Evolutionary conservation across 2,329 filamentous ascomycete genomes (phyloP).

Genomic region (Alternaria hordeiaustralica): DNA sequence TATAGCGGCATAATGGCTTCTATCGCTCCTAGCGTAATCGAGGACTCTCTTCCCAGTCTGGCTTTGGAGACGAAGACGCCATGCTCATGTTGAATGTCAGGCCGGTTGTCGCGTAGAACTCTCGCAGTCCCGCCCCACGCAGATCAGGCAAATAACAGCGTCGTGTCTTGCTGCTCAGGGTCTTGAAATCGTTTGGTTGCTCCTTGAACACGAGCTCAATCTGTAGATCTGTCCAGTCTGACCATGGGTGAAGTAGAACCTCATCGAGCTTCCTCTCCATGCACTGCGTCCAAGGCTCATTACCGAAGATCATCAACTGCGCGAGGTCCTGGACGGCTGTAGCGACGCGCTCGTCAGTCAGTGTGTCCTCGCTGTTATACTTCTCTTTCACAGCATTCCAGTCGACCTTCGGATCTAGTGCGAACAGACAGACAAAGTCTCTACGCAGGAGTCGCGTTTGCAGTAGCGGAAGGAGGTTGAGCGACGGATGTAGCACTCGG

Average conservation of each 20-base stretch:
- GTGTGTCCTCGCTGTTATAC: not conserved
- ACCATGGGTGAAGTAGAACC: not conserved
- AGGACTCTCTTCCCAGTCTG: fast-evolving
- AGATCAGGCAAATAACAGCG: not conserved
- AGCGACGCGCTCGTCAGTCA: not conserved
- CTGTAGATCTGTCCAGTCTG: not conserved
- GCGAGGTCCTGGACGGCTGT: not conserved
- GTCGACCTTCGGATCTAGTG: not conserved
- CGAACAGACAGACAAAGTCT: fast-evolving
- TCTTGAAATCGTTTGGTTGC: not conserved
- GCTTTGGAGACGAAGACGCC: not conserved
- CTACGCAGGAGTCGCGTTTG: fast-evolving
- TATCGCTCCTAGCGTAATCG: not conserved
- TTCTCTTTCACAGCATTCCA: not conserved
- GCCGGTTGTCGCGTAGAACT: not conserved
- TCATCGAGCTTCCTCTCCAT: not conserved
- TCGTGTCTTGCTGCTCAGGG: not conserved
- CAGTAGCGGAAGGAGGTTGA: not conserved
- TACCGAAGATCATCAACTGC: not conserved
- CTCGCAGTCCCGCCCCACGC: not conserved
- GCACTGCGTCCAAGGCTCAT: not conserved
- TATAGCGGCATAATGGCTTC: not conserved
- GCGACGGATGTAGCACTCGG: not conserved
- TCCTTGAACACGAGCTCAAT: not conserved
- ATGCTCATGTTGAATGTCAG: not conserved